Base-by-base conservation (phyloP, 2,329 filamentous ascomycete genomes). In the Sordariomycetes sp. region DNA sequence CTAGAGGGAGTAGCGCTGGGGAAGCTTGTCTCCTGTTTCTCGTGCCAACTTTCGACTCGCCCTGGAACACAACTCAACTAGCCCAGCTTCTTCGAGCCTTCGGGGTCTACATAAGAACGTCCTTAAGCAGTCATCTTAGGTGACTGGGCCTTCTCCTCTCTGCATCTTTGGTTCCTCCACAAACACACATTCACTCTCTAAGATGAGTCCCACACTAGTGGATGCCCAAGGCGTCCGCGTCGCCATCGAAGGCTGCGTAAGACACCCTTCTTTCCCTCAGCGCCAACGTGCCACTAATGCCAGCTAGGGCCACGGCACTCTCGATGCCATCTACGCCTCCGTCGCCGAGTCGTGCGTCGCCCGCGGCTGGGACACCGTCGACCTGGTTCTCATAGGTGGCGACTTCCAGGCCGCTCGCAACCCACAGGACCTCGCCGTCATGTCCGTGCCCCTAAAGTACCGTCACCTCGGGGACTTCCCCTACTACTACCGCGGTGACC, bases 391-490 rank as follows among this genome's bases (percentile, higher is more conserved):
- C 66, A 96, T 99, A 65, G 90, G 93, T 59, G 94, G 94, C 32
- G 94, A 99, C 69, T 99, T 99, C 64, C 61, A 91, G 86, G 87
- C 94, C 50, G 85, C 92, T 43, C 89, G 94, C 65, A 97, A 97
- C 76, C 85, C 89, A 11, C 80, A 86, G 62, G 94, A 99, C 70
- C 78, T 97, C 62, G 88, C 86, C 61, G 86, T 90, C 70, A 95
- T 97, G 80, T 88, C 91, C 4, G 91, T 95, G 65, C 93, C 94
- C 0, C 74, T 79, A 60, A 97, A 96, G 71, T 99, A 91, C 72
- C 89, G 90, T 62, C 77, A 82, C 51, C 85, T 99, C 66, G 90
- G 90, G 40, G 94, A 99, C 70, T 99, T 97, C 65, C 89, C 93
- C 66, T 85, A 90, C 62, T 99, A 97, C 76, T 99, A 99, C 71